phyloP scores from a whole-genome alignment of 2,329 filamentous ascomycete species.

The Talaromyces sp. region DNA sequence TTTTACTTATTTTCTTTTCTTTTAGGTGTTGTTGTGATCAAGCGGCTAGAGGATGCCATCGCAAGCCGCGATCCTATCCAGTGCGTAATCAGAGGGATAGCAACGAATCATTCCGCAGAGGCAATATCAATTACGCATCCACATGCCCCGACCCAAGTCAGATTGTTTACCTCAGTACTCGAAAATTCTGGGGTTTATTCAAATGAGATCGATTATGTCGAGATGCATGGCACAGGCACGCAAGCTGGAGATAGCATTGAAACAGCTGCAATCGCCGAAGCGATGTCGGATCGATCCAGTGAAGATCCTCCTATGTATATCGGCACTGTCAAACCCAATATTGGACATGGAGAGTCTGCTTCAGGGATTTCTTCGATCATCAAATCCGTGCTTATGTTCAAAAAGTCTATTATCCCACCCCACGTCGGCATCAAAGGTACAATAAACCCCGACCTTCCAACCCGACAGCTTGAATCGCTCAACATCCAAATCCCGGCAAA shows the following conservation, averaged over 20 bases:
- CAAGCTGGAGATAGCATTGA: slow-evolving; percentile 43
- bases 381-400: slow-evolving; percentile 67
- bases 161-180: slow-evolving; percentile 42
- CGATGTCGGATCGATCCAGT: slow-evolving; percentile 32
- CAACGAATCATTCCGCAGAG: slow-evolving; percentile 49
- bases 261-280: slow-evolving; percentile 38
- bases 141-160: slow-evolving; percentile 41
- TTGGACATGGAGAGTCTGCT: slow-evolving; percentile 49
- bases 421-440: slow-evolving; percentile 66
- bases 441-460: slow-evolving; percentile 36
- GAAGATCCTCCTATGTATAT: slow-evolving; percentile 28
- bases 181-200: slow-evolving; percentile 41
- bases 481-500: slow-evolving; percentile 43
- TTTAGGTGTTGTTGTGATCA: slow-evolving; percentile 51
- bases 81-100: slow-evolving; percentile 47
- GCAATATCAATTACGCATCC: slow-evolving; percentile 51
- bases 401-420: slow-evolving; percentile 64
- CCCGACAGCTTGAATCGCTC: slow-evolving; percentile 26
- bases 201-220: slow-evolving; percentile 41
- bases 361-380: slow-evolving; percentile 48
- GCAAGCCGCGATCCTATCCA: slow-evolving; percentile 50
- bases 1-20: too few relatives aligned
- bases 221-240: slow-evolving; percentile 47
- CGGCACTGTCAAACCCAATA: slow-evolving; percentile 39
- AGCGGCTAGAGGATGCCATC: slow-evolving; percentile 53